Base-by-base conservation (phyloP, 768 basidiomycete genomes). In the Trametes cinnabarina region DNA sequence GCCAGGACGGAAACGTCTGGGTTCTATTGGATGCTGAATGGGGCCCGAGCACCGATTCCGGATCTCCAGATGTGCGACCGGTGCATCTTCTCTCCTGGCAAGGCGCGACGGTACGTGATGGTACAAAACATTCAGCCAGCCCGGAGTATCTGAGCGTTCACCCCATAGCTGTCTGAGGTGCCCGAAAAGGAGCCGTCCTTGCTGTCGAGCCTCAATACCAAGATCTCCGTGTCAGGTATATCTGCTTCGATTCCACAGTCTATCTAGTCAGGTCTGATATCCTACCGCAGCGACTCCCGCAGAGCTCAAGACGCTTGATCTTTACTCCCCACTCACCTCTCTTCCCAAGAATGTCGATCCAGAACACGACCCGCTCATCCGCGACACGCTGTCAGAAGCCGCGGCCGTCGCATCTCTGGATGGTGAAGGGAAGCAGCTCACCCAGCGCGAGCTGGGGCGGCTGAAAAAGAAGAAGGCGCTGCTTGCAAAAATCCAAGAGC, bases 321-420 rank as follows among this genome's bases (percentile, higher is more conserved):
- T 90, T 2, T 92, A 92, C 64, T 71, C 74, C 2, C 74, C 78
- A 48, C 74, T 90, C 26, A 70, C 74, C 0, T 75, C 79, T 20
- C 72, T 90, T 58, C 88, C 88, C 3, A 90, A 90, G 66, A 76
- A 79, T 56, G 68, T 74, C 19, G 79, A 82, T 32, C 72, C 65
- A 4, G 78, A 79, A 37, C 75, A 77, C 51, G 77, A 78, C 49
- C 73, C 71, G n/a, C 74, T 73, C 61, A 69, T 71, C 40, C 69
- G 70, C 4, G 73, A 72, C 10, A 62, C 51, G 51, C 60, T 64
- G 17, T 39, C 53, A 2, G 66, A 66, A 43, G 65, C 58, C 17
- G 57, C 37, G 12, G 30, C 30, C 4, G 40, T 34, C 14, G 60
- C 66, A 23, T 49, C 62, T 7, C 17, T 46, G 10, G 52, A 40